Conservation (phyloP, 495 filamentous ascomycete species). For the Penicillium dipodomyicola region DNA sequence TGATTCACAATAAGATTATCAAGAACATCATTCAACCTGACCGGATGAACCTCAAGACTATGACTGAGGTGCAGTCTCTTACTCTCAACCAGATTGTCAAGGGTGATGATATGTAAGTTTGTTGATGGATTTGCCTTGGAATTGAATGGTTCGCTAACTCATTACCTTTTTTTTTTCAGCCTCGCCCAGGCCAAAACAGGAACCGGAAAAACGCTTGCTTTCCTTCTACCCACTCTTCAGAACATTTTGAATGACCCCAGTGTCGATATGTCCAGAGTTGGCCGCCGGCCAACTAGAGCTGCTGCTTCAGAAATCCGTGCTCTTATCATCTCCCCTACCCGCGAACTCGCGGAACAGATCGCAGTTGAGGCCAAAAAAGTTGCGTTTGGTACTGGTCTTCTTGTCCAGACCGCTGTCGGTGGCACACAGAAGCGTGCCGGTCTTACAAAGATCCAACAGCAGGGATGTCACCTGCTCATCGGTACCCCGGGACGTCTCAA, state of each 20-base stretch:
- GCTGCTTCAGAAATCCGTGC: conserved; percentile 70
- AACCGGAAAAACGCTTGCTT: conserved; percentile 84
- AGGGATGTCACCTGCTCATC: conserved; percentile 87
- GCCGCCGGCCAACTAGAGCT: conserved; percentile 7
- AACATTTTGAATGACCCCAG: conserved; percentile 62
- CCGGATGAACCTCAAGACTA: conserved; percentile 70
- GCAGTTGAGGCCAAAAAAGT: conserved; percentile 75
- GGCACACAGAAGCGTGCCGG: conserved; percentile 70
- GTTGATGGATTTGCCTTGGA: not conserved
- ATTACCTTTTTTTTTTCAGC: conserved; percentile 46
- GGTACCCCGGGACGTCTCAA: conserved; percentile 87
- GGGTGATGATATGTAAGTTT: conserved; percentile 74
- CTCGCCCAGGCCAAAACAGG: conserved; percentile 86
- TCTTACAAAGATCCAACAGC: conserved; percentile 58
- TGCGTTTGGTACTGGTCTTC: conserved; percentile 60
- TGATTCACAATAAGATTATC: conserved; percentile 66
- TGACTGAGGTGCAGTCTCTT: conserved; percentile 89
- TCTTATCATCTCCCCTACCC: conserved; percentile 89
- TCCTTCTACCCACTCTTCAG: conserved; percentile 74
- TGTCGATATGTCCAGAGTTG: conserved; percentile 34
- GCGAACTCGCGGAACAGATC: conserved; percentile 95
- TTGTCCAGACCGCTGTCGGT: conserved; percentile 85
- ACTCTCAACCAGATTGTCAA: conserved; percentile 76
- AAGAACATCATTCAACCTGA: conserved; percentile 59
- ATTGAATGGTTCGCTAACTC: not conserved